Conservation (phyloP, 495 filamentous ascomycete species). For the Aspergillus campestris region DNA sequence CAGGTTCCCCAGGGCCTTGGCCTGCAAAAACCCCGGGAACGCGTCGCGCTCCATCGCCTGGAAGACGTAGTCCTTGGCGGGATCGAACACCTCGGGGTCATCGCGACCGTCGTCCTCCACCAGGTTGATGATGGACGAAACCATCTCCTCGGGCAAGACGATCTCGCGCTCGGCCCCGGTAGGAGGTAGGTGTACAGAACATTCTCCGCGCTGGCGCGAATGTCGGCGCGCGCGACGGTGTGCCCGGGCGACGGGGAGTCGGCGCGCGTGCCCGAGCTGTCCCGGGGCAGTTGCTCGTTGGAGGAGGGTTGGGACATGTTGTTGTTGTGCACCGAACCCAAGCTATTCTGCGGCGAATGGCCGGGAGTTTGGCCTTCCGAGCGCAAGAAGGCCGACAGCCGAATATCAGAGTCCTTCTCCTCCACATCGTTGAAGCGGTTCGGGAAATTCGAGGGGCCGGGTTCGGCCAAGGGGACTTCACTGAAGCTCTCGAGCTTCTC, state of each 20-base stretch:
- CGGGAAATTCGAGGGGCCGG: conserved; percentile 33
- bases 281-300: conserved; percentile 51
- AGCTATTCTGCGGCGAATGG: conserved; percentile 64
- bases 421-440: conserved; percentile 35
- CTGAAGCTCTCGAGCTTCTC: conserved; percentile 61
- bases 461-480: conserved; percentile 44
- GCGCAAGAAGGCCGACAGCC: conserved; percentile 82
- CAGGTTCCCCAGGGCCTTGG: conserved; percentile 90
- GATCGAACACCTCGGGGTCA: conserved; percentile 94
- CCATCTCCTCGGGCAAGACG: conserved; percentile 77
- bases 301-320: conserved; percentile 30
- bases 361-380: conserved; percentile 51
- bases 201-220: conserved; percentile 89
- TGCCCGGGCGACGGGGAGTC: conserved; percentile 72
- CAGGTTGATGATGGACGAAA: conserved; percentile 65
- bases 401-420: conserved; percentile 64
- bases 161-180: conserved; percentile 90
- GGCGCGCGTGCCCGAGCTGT: conserved; percentile 51
- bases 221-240: conserved; percentile 75
- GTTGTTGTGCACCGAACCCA: conserved; percentile 37
- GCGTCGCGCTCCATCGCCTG: conserved; percentile 99
- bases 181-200: conserved; percentile 94
- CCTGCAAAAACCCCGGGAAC: conserved; percentile 90
- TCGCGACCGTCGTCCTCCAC: conserved; percentile 88
- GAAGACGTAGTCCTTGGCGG: conserved; percentile 97